Evolutionary conservation across 2,329 filamentous ascomycete genomes (phyloP), one percentile per base, ranked within the genome.

Genomic region (Hymenoscyphus repandus): DNA sequence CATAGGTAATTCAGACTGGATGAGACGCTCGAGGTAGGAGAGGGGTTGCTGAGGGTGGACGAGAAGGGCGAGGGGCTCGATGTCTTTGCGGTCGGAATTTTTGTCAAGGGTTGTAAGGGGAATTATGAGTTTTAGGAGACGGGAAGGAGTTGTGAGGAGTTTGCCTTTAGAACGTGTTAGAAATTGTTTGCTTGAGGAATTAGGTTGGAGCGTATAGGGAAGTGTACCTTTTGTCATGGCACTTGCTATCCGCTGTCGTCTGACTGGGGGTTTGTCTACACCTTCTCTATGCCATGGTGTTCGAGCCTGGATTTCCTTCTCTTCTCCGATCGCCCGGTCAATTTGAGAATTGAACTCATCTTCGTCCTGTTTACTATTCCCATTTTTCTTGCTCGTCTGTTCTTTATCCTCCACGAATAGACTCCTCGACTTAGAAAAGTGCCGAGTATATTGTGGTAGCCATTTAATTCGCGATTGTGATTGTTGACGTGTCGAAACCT

Each of bases 31-130:
- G 38, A 96, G 82, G 66, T 96, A 95, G 7, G 89, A 95, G 2
- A 96, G 76, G 0, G 91, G 91, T 64, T 96, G 91, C 55, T 95
- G 88, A 0, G 91, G 90, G 61, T 96, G 91, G 0, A 96, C 78
- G 2, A 96, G 80, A 0, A 96, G 77, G 1, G 90, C 90, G 11
- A 96, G 74, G 0, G 90, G 90, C 60, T 95, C 88, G n/a, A 92
- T 82, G 43, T 83, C 78, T 68, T 86, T 85, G 50, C 82, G 75
- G 55, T 83, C 78, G 1, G 71, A 70, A 55, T 80, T 77, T 30
- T 74, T 73, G 50, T 84, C 81, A 41, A 74, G 69, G 0, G 79
- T 84, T 0, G 80, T 82, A 22, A 95, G 74, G 0, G 89, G 90
- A 0, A 95, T 74, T 13, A 93, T 84, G 12, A 95, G 75, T 67